Evolutionary conservation across 2,329 filamentous ascomycete genomes (phyloP).

Genomic region (Ceratocystis diversiconidia): DNA sequence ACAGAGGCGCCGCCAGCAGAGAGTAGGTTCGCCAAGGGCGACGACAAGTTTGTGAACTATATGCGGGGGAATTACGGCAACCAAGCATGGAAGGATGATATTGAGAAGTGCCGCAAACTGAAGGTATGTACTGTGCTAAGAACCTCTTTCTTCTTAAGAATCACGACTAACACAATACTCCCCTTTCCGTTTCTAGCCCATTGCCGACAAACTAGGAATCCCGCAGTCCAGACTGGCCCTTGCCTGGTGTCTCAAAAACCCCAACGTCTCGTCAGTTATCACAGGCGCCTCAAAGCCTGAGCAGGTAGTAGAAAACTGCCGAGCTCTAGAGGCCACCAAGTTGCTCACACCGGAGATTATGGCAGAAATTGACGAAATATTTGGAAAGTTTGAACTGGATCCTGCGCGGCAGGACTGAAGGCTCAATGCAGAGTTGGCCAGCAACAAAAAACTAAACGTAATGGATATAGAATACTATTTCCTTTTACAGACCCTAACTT

Average conservation of each 20-base stretch:
- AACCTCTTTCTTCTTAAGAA: not conserved
- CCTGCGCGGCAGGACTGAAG: slow-evolving; percentile 17
- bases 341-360: slow-evolving; percentile 37
- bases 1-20: slow-evolving; percentile 37
- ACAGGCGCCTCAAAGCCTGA: slow-evolving; percentile 37
- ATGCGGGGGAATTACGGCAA: slow-evolving; percentile 36
- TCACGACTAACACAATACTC: not conserved
- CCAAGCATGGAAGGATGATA: slow-evolving; percentile 39
- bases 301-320: slow-evolving; percentile 38
- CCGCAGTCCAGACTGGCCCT: slow-evolving; percentile 37
- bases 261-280: slow-evolving; percentile 39
- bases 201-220: slow-evolving; percentile 45
- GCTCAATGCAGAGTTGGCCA: not conserved
- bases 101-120: slow-evolving; percentile 32
- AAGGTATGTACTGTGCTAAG: slow-evolving; percentile 19
- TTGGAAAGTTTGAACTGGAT: slow-evolving; percentile 21
- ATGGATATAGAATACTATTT: too few species aligned
- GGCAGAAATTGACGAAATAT: slow-evolving; percentile 36
- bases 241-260: slow-evolving; percentile 41
- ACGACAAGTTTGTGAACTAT: slow-evolving; percentile 42
- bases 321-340: slow-evolving; percentile 32
- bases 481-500: not conserved
- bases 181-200: slow-evolving; percentile 21
- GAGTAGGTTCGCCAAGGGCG: slow-evolving; percentile 43
- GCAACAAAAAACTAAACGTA: not conserved